These are phyloP conservation scores for Alternaria sp. DNA, from an alignment of 2,329 filamentous ascomycete genomes.

Conservation along the genomic window DNA sequence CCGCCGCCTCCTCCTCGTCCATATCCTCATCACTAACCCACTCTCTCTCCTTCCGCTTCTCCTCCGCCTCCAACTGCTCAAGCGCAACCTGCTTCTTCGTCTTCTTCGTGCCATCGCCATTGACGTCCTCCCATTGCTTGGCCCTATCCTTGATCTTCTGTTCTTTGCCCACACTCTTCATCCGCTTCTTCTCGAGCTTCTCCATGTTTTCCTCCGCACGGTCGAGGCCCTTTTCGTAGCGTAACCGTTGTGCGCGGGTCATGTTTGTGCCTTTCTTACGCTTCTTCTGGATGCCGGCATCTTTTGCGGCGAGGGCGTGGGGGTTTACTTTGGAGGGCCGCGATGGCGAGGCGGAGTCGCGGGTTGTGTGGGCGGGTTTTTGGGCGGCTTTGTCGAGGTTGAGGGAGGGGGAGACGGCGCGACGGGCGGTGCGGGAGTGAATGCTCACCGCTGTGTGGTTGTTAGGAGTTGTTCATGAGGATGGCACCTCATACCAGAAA, in stretches of 20 bases:
- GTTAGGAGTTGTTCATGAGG: conserved; percentile 13
- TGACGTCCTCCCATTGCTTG: conserved; percentile 50
- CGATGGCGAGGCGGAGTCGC: conserved; percentile 35
- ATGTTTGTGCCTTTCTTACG: conserved; percentile 52
- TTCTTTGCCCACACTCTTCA: conserved; percentile 57
- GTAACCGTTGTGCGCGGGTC: conserved; percentile 59
- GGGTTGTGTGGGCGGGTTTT: conserved; percentile 44
- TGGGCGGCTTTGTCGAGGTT: conserved; percentile 75
- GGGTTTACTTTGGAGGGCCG: conserved; percentile 35
- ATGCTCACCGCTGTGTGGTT: conserved; percentile 62
- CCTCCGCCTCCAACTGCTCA: conserved; percentile 19
- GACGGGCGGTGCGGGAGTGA: conserved; percentile 76
- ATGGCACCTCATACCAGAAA: background rate
- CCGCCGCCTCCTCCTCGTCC: conserved; percentile 14
- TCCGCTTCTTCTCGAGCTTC: conserved; percentile 62
- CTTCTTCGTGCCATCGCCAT: conserved; percentile 29
- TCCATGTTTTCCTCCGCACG: conserved; percentile 61
- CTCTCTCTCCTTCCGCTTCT: conserved; percentile 21
- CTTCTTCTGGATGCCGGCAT: conserved; percentile 76
- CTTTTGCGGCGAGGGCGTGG: conserved; percentile 71
- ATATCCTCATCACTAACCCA: conserved; percentile 44
- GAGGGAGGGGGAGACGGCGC: conserved; percentile 73
- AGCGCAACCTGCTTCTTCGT: conserved; percentile 25
- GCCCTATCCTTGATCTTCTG: conserved; percentile 58
- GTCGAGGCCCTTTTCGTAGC: conserved; percentile 57